Evolutionary conservation across 768 basidiomycete genomes (phyloP), one percentile per base, ranked within the genome.

Genomic region (Fistulinella prunicolor): DNA sequence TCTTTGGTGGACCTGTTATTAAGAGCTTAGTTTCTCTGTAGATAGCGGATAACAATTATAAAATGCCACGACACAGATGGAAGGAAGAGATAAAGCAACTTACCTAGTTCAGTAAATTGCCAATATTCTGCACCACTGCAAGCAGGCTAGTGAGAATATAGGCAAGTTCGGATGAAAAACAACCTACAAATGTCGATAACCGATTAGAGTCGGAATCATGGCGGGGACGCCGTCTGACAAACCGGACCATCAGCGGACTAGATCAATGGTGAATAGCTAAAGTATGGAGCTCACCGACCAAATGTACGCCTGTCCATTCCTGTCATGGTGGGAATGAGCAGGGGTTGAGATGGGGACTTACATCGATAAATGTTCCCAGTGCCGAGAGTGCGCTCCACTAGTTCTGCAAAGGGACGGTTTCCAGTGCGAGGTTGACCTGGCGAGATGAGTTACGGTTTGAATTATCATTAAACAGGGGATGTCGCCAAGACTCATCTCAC

Each of bases 391-490:
- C 51, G 50, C 48, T 78, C 76, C 4, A 75, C 69, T 6, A 73
- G 60, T 3, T 69, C 57, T 6, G 73, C 71, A 50, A 72, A 80
- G 2, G 57, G 58, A 0, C 50, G 49, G 44, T 80, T 65, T 10
- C 78, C 79, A 9, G 70, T 71, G 22, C 79, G 65, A 13, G 78
- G 79, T 60, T 80, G 79, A 13, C 77, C 78, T 78, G 38, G 8
- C 6, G 41, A 36, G 2, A n/a, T n/a, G n/a, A 17, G 21, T 30
- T 22, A 43, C 20, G 34, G n/a, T n/a, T n/a, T n/a, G n/a, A n/a
- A n/a, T n/a, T n/a, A n/a, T n/a, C n/a, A n/a, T n/a, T n/a, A n/a
- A 42, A 32, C 10, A 16, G 36, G 3, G 26, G 3, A 37, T 2
- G 17, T 23, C 22, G 36, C 23, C 16, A 23, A 39, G 13, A 26